Evolutionary conservation across 2,329 filamentous ascomycete species (phyloP), one percentile per base, ranked within the genome.

Genomic region (Xylaria sp.): DNA sequence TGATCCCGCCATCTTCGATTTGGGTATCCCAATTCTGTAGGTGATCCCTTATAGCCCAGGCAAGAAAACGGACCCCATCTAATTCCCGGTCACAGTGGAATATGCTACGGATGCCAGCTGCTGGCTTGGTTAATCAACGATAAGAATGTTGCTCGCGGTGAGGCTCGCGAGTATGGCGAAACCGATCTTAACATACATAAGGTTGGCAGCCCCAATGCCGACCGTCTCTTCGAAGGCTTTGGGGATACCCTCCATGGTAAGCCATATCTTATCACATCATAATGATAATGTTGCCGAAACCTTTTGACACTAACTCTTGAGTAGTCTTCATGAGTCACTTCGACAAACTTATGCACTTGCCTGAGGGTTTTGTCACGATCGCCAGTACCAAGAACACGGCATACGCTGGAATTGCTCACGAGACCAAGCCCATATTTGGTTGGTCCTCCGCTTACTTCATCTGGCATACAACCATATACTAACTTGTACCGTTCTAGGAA

Each of bases 271-370:
- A n/a, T n/a, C n/a, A n/a, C n/a, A n/a, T n/a, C n/a, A n/a, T n/a
- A n/a, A n/a, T n/a, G n/a, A n/a, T n/a, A n/a, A 28, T 28, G 28
- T 28, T 25, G 2, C 34, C 23, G 6, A 39, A 12, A 39, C 5
- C 8, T 57, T 31, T 5, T 46, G 13, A 15, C 48, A 51, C 50
- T 69, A 57, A 66, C 59, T 23, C 8, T 46, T 8, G 7, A 84
- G 3, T 39, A 71, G 72, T 93, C 15, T 95, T 89, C 87, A 98
- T 98, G 94, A 92, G 89, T 73, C 95, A 98, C 80, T 91, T 90
- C 67, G 94, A 98, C 82, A 97, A 97, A 85, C 87, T 98, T 12
- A 87, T 86, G 48, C 83, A 87, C 65, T 84, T 97, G 48, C 94
- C 94, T 9, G 84, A 90, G 44, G 88, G 86, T 50, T 97, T 97